Evolutionary conservation across 108 stramenopile species (phyloP), one percentile per base, ranked within the genome.

Genomic region (Cyclotella distinguenda): DNA sequence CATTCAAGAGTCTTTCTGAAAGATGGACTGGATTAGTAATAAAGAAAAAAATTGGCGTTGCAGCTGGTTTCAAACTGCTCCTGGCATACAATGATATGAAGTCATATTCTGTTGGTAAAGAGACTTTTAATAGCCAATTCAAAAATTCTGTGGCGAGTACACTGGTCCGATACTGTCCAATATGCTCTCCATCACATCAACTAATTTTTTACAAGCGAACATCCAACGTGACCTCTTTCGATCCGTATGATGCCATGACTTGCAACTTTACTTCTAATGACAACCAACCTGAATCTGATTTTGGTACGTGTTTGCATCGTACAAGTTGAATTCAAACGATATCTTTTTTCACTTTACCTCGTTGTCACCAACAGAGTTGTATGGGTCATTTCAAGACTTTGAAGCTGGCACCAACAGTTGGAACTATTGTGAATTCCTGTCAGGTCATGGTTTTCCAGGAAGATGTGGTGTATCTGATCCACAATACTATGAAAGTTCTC

Each of bases 191-290:
- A 1, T 39, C 61, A 6, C 61, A 63, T 23, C 61, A 51, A 34
- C 26, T 34, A 15, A 63, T 63, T 16, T 63, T 63, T 19, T 63
- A 63, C 45, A 63, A 63, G 45, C 61, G 61, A 15, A 48, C 26
- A 31, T 34, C 61, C 2, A 63, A 63, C 48, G 23, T 48, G 3
- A 50, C 61, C 11, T 18, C 44, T 25, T 51, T 63, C 22, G 46
- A 63, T 48, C 18, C 16, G 16, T 63, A 63, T 48, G 46, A 63
- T 12, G 44, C 61, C 19, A 12, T 47, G 46, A 63, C 61, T 32
- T 63, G 61, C 21, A 48, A 47, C 26, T 63, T 48, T 34, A 10
- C 61, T 15, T 31, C 49, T 4, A 46, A 6, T 33, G 36, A 47
- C 46, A 63, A 63, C 22, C 1, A 23, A 10, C 31, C 48, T 1